These are phyloP conservation scores for Tulasnella sp. DNA, from an alignment of 768 basidiomycete species.

Conservation along the genomic window DNA sequence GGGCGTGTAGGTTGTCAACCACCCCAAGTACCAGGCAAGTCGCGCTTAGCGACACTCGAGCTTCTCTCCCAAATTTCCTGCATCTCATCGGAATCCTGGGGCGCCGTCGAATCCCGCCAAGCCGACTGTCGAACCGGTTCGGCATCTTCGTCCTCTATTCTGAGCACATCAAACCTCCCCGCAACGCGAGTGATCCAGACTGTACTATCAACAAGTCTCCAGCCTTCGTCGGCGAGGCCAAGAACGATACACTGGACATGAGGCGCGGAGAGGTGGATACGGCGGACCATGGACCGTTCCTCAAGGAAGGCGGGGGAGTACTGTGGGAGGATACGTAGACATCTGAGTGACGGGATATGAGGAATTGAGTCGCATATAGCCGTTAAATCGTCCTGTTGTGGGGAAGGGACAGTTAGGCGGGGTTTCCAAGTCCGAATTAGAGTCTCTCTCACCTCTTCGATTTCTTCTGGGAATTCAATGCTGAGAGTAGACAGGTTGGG, in stretches of 20 bases:
- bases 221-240: not conserved
- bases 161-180: constrained; percentile 3
- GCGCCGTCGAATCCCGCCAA: not conserved
- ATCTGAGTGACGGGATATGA: not conserved
- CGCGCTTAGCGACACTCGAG: not conserved
- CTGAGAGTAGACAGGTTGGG: not conserved
- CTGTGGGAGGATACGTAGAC: not conserved
- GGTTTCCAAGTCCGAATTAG: not conserved
- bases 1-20: not conserved
- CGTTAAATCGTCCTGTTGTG: not conserved
- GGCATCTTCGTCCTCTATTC: not conserved
- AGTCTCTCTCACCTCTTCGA: not conserved
- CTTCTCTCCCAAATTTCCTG: not conserved
- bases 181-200: not conserved
- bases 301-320: not conserved
- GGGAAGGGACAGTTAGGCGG: not conserved
- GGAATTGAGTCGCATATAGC: not conserved
- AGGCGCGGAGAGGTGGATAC: not conserved
- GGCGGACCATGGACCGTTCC: not conserved
- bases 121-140: not conserved
- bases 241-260: not conserved
- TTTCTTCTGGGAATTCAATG: not conserved
- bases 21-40: not conserved
- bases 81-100: not conserved
- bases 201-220: not conserved